These are phyloP conservation scores for Aphelidium insulamus DNA, from an alignment of 371 early-diverging fungal species.

Conservation along the genomic window DNA sequence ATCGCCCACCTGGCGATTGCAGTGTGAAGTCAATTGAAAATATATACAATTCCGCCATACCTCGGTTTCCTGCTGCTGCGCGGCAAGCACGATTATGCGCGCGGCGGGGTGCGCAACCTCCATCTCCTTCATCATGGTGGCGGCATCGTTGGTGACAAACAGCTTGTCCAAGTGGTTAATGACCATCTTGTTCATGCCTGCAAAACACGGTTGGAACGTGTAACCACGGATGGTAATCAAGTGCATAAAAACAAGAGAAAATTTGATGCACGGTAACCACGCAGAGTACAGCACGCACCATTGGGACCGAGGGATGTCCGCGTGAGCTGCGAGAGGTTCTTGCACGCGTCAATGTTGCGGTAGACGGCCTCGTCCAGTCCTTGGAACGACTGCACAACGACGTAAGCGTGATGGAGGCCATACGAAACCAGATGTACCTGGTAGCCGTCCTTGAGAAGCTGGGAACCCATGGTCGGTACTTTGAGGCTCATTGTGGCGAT, in stretches of 20 bases:
- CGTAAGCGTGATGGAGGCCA: background rate
- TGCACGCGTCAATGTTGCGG: slow-evolving; percentile 79
- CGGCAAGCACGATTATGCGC: slow-evolving; percentile 83
- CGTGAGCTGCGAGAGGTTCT: slow-evolving; percentile 72
- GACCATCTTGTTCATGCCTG: slow-evolving; percentile 98
- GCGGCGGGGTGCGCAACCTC: slow-evolving; percentile 98
- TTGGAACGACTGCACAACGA: slow-evolving; percentile 47
- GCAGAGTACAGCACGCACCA: slow-evolving; percentile 40
- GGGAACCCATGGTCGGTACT: slow-evolving; percentile 63
- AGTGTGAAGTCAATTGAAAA: background rate
- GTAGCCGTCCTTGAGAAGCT: slow-evolving; percentile 91
- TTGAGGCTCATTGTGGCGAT: slow-evolving; percentile 83
- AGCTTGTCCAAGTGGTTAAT: slow-evolving; percentile 92
- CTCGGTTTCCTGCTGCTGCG: slow-evolving; percentile 95
- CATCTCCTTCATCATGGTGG: slow-evolving; percentile 93
- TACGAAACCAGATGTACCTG: slow-evolving; percentile 28
- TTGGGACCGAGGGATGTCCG: slow-evolving; percentile 92
- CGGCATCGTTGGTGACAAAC: slow-evolving; percentile 98
- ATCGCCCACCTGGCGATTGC: slow-evolving; percentile 48
- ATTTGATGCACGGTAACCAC: background rate
- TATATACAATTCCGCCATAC: slow-evolving; percentile 13
- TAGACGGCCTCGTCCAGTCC: slow-evolving; percentile 90
- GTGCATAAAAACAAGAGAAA: background rate
- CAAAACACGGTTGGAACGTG: too few species aligned
- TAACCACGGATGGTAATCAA: background rate